Percentiles rank a stretch among this genome's conserved stretches.
These are phyloP conservation scores for Nasturtium officinale DNA, from an alignment of 345 rosid genomes.

Conservation along the genomic window DNA sequence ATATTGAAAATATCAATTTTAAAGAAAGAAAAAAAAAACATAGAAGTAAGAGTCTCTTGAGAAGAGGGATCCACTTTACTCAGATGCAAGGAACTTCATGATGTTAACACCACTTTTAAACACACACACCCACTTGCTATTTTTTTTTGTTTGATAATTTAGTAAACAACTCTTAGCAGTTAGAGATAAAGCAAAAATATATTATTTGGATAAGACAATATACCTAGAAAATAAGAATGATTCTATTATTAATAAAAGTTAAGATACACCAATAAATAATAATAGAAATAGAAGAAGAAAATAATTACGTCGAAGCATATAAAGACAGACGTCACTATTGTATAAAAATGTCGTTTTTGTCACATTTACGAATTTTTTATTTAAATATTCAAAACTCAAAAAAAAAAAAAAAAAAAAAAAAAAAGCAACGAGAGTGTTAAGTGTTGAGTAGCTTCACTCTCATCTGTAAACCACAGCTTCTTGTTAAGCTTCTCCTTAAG, in stretches of 20 bases:
- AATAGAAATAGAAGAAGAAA: background rate
- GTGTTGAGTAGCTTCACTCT: slow-evolving; percentile 39
- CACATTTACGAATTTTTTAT: slow-evolving; percentile 9
- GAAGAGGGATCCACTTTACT: slow-evolving; percentile 35
- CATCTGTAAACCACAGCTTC: slow-evolving; percentile 26
- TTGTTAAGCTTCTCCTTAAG: slow-evolving; percentile 15
- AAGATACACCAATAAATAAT: slow-evolving; percentile 15
- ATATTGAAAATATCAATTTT: background rate
- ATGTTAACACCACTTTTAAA: slow-evolving; percentile 20
- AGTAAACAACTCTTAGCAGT: background rate
- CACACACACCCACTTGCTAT: slow-evolving; percentile 15
- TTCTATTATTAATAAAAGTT: background rate
- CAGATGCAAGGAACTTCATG: slow-evolving; percentile 34
- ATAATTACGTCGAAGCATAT: slow-evolving; percentile 17
- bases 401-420: background rate
- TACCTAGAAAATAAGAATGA: background rate
- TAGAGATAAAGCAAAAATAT: background rate
- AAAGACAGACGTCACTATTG: slow-evolving; percentile 32
- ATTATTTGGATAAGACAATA: slow-evolving; percentile 12
- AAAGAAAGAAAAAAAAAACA: background rate
- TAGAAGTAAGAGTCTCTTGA: slow-evolving; percentile 34
- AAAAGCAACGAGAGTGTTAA: slow-evolving; percentile 6
- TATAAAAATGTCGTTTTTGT: slow-evolving; percentile 39
- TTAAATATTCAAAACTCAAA: slow-evolving; percentile 9
- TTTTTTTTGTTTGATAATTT: background rate